A percentile compares a stretch with the other conserved stretches of the same genome.
Evolutionary conservation across 78 protist genomes (phyloP).

Genomic region (Pelomyxa schiedti): DNA sequence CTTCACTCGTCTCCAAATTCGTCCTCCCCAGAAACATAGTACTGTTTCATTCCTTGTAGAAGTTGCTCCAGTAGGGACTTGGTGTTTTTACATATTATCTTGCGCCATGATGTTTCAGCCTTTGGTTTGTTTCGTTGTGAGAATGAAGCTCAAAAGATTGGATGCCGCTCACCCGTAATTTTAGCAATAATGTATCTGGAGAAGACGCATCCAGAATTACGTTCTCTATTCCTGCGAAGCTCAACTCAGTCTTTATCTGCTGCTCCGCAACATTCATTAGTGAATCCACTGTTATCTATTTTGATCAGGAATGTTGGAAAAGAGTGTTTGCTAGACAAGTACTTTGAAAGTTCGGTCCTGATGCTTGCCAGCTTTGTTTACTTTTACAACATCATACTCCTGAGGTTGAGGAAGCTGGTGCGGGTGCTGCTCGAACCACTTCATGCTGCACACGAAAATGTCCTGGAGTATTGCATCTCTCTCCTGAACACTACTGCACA

Average conservation of each 20-base stretch:
- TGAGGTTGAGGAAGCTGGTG: constrained; percentile 1
- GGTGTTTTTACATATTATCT: neutral
- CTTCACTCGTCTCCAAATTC: too few relatives aligned
- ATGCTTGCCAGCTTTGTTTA: constrained; percentile 40
- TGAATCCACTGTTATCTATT: constrained; percentile 36
- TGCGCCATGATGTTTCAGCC: neutral
- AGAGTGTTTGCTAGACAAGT: too few relatives aligned
- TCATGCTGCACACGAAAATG: constrained; percentile 42
- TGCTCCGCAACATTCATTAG: constrained; percentile 23
- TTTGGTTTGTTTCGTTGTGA: too few relatives aligned
- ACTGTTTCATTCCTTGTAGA: neutral
- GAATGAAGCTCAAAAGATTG: too few relatives aligned
- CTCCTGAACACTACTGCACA: constrained; percentile 30
- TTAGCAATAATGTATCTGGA: constrained; percentile 30
- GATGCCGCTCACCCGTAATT: too few relatives aligned
- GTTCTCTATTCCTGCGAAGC: constrained; percentile 50
- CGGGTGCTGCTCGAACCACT: neutral
- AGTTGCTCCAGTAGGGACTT: neutral
- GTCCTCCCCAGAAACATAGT: too few relatives aligned
- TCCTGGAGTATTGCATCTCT: constrained; percentile 42
- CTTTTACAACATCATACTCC: constrained; percentile 33
- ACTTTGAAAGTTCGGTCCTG: constrained; percentile 46
- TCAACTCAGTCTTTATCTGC: constrained; percentile 36
- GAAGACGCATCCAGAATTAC: constrained; percentile 19
- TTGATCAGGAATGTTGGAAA: too few relatives aligned